Evolutionary conservation across 257 asterid species (phyloP).

Genomic region (Fraxinus excelsior): DNA sequence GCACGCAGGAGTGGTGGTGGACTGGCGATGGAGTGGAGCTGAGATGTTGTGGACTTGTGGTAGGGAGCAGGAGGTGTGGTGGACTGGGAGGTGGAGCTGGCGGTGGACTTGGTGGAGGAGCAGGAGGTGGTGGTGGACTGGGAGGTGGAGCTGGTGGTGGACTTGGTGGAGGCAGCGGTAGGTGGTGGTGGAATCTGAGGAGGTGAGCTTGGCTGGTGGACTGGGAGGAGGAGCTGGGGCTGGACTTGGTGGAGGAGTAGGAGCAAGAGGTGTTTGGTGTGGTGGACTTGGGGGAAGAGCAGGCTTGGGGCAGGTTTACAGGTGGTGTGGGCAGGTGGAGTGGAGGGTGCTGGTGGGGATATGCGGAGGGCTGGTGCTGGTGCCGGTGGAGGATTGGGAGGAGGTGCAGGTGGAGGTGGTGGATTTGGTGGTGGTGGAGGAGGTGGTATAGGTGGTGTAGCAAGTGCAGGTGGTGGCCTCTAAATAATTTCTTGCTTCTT

Average conservation of each 20-base stretch:
- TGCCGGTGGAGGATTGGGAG: constrained; percentile 22
- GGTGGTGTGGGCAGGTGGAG: no score
- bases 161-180: constrained; percentile 20
- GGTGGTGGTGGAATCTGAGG: not conserved
- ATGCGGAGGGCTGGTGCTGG: constrained; percentile 30
- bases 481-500: constrained; percentile 18
- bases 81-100: constrained; percentile 19
- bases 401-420: constrained; percentile 26
- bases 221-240: constrained; percentile 20
- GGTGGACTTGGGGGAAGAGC: constrained; percentile 21
- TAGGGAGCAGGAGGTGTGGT: not conserved
- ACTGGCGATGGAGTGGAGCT: not conserved
- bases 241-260: constrained; percentile 22
- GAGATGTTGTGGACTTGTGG: no score
- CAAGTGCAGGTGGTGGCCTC: constrained; percentile 26
- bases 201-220: constrained; percentile 16
- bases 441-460: constrained; percentile 22
- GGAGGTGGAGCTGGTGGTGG: constrained; percentile 25
- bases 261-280: no score
- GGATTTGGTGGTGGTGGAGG: constrained; percentile 13
- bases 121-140: constrained; percentile 16
- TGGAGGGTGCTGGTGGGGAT: no score
- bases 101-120: constrained; percentile 24
- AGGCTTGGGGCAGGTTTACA: constrained; percentile 27
- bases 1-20: constrained; percentile 22